Evolutionary conservation across 108 stramenopile genomes (phyloP), one percentile per base, ranked within the genome.

Genomic region (Cyclostephanos invisitatus): DNA sequence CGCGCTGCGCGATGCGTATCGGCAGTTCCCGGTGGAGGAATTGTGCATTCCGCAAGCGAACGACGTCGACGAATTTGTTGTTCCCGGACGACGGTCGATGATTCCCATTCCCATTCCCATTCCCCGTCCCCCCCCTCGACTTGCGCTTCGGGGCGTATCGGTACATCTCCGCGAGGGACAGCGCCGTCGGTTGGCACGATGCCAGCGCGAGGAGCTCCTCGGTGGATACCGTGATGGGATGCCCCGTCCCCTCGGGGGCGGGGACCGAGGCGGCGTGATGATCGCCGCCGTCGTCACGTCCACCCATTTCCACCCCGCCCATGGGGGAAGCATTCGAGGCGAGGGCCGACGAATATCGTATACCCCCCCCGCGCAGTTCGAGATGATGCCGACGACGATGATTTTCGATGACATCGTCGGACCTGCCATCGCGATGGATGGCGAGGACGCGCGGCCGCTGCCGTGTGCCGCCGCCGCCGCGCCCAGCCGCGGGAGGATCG

Each of bases 1-100:
- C 91, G 4, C 95, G 91, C 82, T 97, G 95, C 8, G 96, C 96
- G 40, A 96, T 82, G 7, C 97, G 92, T 17, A 96, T 87, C 24
- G 96, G 96, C 7, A 98, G 84, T 83, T 94, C 93, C 55, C 67
- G 71, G 60, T 96, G 92, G 37, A 97, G 72, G 73, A 95, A 98
- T 69, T 91, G 90, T 0, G 96, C 92, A 70, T 94, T 94, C 20
- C 91, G 87, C 8, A 97, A 61, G 0, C 93, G 80, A 68, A 91
- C 69, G 21, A 78, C 25, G 65, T 78, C 70, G 7, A 78, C 77
- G 58, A 47, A 68, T 48, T 57, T 42, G 74, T 57, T 29, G 59
- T n/a, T 24, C 27, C 22, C 28, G 61, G n/a, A n/a, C n/a, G n/a
- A n/a, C n/a, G n/a, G n/a, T n/a, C n/a, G n/a, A n/a, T n/a, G n/a